Conservation (phyloP, 306 rosid genomes). For the Pyrus betulifolia region DNA sequence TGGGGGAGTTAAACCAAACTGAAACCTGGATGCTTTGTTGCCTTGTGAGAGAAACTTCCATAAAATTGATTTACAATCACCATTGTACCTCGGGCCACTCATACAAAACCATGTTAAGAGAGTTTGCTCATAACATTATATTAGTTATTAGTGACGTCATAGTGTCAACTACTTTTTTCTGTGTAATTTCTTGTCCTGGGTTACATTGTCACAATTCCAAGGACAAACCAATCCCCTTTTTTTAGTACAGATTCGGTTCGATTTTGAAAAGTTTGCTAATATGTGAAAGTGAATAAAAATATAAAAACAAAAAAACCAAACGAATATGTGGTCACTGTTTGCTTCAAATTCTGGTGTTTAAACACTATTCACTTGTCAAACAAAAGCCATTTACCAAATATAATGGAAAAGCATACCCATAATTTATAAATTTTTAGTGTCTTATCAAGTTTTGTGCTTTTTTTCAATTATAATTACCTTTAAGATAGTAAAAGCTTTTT, state of each 20-base stretch:
- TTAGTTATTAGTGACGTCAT: neutral
- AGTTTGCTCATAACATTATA: neutral
- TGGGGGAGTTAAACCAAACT: neutral
- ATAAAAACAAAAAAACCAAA: too few species aligned
- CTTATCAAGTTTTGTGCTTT: neutral
- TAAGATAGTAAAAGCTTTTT: neutral
- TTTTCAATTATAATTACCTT: neutral
- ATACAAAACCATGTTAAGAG: neutral
- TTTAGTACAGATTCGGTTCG: neutral
- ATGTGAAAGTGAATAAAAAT: neutral
- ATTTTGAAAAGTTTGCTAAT: neutral
- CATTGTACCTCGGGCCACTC: neutral
- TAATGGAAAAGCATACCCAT: neutral
- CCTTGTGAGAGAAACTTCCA: neutral
- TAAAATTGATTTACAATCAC: neutral
- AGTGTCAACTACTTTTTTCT: neutral
- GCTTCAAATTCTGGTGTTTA: neutral
- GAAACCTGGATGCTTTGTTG: neutral
- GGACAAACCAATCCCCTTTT: too few species aligned
- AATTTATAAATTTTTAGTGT: neutral
- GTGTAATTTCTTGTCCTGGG: neutral
- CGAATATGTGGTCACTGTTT: neutral
- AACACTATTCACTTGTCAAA: neutral
- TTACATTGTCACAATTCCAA: neutral
- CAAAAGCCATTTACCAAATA: neutral